Base-by-base conservation (phyloP, 2,329 filamentous ascomycete species). In the Penicillium sp. region DNA sequence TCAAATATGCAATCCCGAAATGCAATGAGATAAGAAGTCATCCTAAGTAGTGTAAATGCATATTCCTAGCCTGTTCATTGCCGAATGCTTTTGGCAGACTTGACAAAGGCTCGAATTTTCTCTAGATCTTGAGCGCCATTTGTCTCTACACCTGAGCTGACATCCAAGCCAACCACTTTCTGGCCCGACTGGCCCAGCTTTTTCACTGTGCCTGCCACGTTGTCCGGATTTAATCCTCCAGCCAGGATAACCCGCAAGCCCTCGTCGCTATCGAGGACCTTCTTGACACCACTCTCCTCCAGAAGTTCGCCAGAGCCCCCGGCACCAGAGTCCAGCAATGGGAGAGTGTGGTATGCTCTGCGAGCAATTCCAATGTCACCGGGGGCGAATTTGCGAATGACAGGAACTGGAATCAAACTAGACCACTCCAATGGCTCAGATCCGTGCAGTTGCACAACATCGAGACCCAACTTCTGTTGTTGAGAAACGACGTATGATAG, bases 361-460 rank as follows among this genome's bases (percentile, higher is more conserved):
- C 81, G 75, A 8, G 85, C 85, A 44, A 96, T 77, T 0, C 87
- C 89, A n/a, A 83, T 75, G 48, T 92, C 85, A 3, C 81, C 83
- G 0, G 91, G 91, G 50, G 86, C 85, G 75, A 97, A 99, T 47
- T 87, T 89, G 61, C 86, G 87, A 60, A 99, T 86, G 6, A 99
- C 92, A 0, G 94, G 94, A 0, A 97, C 91, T 1, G 94, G 92
- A 46, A 99, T 91, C n/a, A 89, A 75, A 44, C 77, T 83, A 1
- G 92, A 87, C 92, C 93, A 99, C 71, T 99, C 94, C 4, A 97
- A 67, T 3, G 94, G 93, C 70, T 99, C 95, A 45, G 87, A 82
- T 9, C 94, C 95, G 68, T 99, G 94, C 2, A 99, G 82, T 70
- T 99, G 94, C 7, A 99, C 90, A 50, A 96, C 77, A 69, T 99